Conservation (phyloP, 1,284 basidiomycete species). For the Tylopilus sp. region DNA sequence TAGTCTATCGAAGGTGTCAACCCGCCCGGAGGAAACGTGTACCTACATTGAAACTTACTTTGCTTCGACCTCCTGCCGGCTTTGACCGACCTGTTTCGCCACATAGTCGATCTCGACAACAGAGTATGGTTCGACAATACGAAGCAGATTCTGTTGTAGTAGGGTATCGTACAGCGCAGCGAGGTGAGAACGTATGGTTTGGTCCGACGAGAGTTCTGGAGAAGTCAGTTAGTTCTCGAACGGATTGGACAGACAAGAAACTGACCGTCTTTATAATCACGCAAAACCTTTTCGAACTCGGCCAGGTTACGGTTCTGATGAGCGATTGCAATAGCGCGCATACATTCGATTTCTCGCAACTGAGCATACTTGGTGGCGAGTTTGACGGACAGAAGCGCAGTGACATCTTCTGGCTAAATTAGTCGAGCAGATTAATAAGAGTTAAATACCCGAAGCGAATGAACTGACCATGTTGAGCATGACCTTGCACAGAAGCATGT, state of each 20-base stretch:
- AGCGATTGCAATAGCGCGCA: conserved; percentile 93
- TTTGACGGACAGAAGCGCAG: conserved; percentile 82
- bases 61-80: conserved; percentile 87
- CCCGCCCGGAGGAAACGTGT: neutral
- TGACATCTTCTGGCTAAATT: conserved; percentile 88
- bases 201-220: conserved; percentile 89
- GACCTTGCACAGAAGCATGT: conserved; percentile 97
- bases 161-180: conserved; percentile 92
- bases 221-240: neutral
- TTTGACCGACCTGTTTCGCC: conserved; percentile 86
- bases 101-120: conserved; percentile 90
- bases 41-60: conserved; percentile 57
- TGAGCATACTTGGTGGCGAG: conserved; percentile 83
- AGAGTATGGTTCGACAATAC: conserved; percentile 95
- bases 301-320: conserved; percentile 88
- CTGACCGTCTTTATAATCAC: conserved; percentile 84
- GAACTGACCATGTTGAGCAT: conserved; percentile 86
- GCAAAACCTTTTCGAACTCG: conserved; percentile 84
- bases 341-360: conserved; percentile 84
- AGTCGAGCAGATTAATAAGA: neutral
- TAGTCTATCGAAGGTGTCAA: conserved; percentile 47
- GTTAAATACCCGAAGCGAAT: neutral
- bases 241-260: neutral
- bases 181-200: conserved; percentile 91
- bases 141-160: conserved; percentile 90